Evolutionary conservation across 2,329 filamentous ascomycete species (phyloP), one percentile per base, ranked within the genome.

Genomic region (Colletotrichum sansevieriae): DNA sequence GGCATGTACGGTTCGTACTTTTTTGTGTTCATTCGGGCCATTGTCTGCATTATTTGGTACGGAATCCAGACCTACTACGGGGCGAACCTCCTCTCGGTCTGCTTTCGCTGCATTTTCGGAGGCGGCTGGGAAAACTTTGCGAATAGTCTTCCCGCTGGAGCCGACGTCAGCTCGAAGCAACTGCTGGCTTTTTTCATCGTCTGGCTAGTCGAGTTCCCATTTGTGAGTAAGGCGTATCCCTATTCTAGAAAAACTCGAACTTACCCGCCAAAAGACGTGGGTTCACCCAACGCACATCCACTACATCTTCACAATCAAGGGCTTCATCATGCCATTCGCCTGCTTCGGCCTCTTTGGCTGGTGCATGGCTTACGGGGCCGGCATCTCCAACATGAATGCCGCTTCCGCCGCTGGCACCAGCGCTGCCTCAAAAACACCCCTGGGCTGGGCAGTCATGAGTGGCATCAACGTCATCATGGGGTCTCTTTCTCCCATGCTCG

Each of bases 1-100:
- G 81, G 81, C 15, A 80, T 81, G 73, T 83, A 79, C 74, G 81
- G 80, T n/a, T 76, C 79, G 2, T 80, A 80, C 68, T 80, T 82
- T 66, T 77, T 80, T 65, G 76, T 83, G 47, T 79, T 77, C 69
- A 76, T 77, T 57, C 74, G 77, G 8, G 76, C 75, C 9, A 71
- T 76, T 20, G 73, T 78, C 7, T 76, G 75, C 63, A 75, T 77
- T 33, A 76, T 78, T 47, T 77, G 75, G 75, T 75, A 74, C 33
- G 72, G 73, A 12, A 73, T 74, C 41, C 73, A 74, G 41, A 73
- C 68, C 0, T 74, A 70, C 63, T 75, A 74, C 65, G 73, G 73
- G 29, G 74, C 71, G 2, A 74, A 73, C 56, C 41, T 75, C 6
- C 37, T 75, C 8, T 72, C 70, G 11, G 65, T 74, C 7, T 73